Base-by-base conservation (phyloP, 306 rosid species). In the Adenanthera pavonina region DNA sequence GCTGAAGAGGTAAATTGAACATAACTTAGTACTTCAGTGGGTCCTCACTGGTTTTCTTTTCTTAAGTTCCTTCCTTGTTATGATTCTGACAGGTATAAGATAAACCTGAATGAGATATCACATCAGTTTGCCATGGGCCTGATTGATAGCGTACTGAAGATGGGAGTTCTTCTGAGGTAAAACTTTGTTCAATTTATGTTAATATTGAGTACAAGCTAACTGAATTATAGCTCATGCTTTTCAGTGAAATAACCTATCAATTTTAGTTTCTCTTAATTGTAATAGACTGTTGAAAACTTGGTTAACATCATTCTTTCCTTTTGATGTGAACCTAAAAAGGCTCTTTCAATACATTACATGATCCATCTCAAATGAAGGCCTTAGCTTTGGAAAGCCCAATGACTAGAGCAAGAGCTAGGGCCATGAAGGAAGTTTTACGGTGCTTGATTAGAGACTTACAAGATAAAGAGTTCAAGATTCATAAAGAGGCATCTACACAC, bases 101-200 rank as follows among this genome's bases (percentile, higher is more conserved):
- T 91, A 61, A 95, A 95, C 79, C 85, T 95, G 76, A 95, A 95
- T 85, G 97, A 92, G 81, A 95, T 95, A 72, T 95, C 99, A 20
- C 98, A 92, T 59, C 89, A 88, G 80, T 92, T 97, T 75, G 99
- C 99, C 6, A 92, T 91, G 69, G 97, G 98, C 49, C 97, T 92
- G 35, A 57, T 94, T 15, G 82, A 83, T 35, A 84, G 89, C 85
- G 92, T 85, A 16, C 91, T 92, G 5, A 89, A 90, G 69, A 80
- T 88, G 87, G 99, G 99, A 76, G 92, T 95, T 89, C 95, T 95
- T 78, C 87, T 95, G 97, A 95, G 97, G 97, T 94, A 82, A 85
- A 72, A 17, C 7, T 59, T 57, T 59, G 43, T 69, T 75, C 76
- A 72, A 34, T 51, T 70, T 46, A 11, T 40, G 10, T 77, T 43